Evolutionary conservation across 2,329 filamentous ascomycete genomes (phyloP).

Genomic region (Daldinia sp.): DNA sequence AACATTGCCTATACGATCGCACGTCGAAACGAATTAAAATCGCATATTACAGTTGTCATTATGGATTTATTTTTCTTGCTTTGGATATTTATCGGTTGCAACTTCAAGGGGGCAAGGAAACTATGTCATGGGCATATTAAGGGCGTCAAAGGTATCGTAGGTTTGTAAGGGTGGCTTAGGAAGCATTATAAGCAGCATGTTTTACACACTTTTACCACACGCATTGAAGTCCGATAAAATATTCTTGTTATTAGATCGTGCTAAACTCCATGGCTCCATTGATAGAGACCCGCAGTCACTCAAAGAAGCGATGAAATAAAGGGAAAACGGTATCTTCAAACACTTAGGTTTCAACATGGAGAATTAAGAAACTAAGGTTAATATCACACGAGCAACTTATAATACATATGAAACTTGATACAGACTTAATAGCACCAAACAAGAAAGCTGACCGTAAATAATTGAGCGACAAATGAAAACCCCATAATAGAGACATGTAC

Average conservation of each 20-base stretch:
- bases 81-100: too few relatives aligned
- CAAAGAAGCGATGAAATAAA: neutral
- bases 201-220: neutral
- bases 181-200: constrained; percentile 1
- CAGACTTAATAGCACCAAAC: neutral
- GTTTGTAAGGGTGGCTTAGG: neutral
- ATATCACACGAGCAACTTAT: neutral
- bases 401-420: neutral
- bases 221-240: neutral
- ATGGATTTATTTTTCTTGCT: neutral
- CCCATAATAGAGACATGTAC: neutral
- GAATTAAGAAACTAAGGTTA: neutral
- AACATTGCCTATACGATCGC: constrained; percentile 31
- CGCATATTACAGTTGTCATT: too few relatives aligned
- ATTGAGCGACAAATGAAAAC: neutral
- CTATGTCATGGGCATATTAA: neutral
- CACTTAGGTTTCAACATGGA: neutral
- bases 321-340: neutral
- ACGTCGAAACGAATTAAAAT: constrained; percentile 28
- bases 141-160: constrained; percentile 4
- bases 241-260: neutral
- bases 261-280: neutral
- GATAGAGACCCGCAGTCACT: neutral
- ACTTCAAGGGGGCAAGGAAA: neutral
- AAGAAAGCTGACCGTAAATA: neutral